Percentiles rank a stretch among this genome's conserved stretches.
Conservation (phyloP, 495 filamentous ascomycete species). For the Terfezia boudieri region DNA sequence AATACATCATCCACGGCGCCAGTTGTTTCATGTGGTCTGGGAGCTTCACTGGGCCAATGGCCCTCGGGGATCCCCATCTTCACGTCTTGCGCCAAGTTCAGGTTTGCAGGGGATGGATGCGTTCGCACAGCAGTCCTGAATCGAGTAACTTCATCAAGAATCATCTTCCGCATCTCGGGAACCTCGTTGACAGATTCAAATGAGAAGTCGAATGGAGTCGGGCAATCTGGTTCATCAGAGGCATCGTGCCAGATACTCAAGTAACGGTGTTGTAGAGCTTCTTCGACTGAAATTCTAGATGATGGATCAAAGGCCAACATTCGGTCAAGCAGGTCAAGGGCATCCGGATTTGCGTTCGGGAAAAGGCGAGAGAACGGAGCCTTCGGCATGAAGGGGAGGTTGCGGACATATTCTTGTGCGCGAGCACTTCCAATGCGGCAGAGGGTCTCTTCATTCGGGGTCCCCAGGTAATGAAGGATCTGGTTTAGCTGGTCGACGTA, state of each 20-base stretch:
- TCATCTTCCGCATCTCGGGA: constrained; percentile 86
- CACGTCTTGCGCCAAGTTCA: constrained; percentile 19
- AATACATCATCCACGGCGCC: constrained; percentile 25
- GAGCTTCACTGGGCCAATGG: constrained; percentile 63
- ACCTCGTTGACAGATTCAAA: constrained; percentile 93
- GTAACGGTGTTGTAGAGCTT: constrained; percentile 87
- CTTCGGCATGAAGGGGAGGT: constrained; percentile 90
- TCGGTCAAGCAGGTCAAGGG: constrained; percentile 76
- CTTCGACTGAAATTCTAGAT: constrained; percentile 73
- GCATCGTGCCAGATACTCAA: constrained; percentile 96
- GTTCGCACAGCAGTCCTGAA: constrained; percentile 60
- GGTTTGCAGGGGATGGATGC: constrained; percentile 28
- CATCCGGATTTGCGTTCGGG: constrained; percentile 87
- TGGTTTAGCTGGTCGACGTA: constrained; percentile 99
- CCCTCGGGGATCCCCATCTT: constrained; percentile 45
- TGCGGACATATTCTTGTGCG: constrained; percentile 95
- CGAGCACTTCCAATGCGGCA: constrained; percentile 84
- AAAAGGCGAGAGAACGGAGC: constrained; percentile 71
- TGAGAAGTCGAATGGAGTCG: constrained; percentile 87
- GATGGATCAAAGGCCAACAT: constrained; percentile 97
- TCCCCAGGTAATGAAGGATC: constrained; percentile 93
- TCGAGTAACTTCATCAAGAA: constrained; percentile 66
- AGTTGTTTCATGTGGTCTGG: constrained; percentile 51
- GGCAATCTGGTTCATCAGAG: constrained; percentile 81
- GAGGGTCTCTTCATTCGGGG: constrained; percentile 84